Evolutionary conservation across 805 yeast genomes (phyloP), one percentile per base, ranked within the genome.

Genomic region (Yamadazyma olivae): DNA sequence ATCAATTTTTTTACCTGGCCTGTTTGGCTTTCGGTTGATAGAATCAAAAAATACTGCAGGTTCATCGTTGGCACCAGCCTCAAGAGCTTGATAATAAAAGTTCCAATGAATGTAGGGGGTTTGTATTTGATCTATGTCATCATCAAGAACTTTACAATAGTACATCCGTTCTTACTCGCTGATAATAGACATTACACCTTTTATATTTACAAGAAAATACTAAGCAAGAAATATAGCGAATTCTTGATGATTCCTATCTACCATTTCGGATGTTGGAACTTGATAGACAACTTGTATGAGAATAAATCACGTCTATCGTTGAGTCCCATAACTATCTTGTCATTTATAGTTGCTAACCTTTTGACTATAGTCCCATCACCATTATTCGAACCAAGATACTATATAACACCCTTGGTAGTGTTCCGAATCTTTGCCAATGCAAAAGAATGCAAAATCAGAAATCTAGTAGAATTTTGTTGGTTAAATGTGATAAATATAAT

Each of bases 121-220:
- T 32, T 42, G 13, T 36, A 50, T 14, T 18, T 56, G 3, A 73
- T 84, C 17, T 61, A 62, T 44, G 45, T 69, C 14, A 51, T 76
- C 2, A 70, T 86, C 15, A 66, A 78, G 24, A 67, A 67, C 39
- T 82, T 73, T 56, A 85, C 96, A 0, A 65, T 82, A 2, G 81
- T 79, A 2, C 99, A 93, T 57, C 97, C 97, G 6, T 93, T 91
- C 57, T 58, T 93, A 26, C 68, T 91, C 29, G 95, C 98, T 0
- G 99, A 93, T 57, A 93, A 93, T 62, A 76, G 99, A 49, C 99
- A 93, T 59, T 88, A 80, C 56, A 80, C 95, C 0, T 93, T 93
- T 56, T 93, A 93, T 59, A 61, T 93, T 24, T 86, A 85, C 76
- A 76, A 79, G 38, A 75, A 74, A 39, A 50, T 93, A 18, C 73